Conservation (phyloP, 2,329 filamentous ascomycete genomes). For the Myriosclerotinia scirpicola region DNA sequence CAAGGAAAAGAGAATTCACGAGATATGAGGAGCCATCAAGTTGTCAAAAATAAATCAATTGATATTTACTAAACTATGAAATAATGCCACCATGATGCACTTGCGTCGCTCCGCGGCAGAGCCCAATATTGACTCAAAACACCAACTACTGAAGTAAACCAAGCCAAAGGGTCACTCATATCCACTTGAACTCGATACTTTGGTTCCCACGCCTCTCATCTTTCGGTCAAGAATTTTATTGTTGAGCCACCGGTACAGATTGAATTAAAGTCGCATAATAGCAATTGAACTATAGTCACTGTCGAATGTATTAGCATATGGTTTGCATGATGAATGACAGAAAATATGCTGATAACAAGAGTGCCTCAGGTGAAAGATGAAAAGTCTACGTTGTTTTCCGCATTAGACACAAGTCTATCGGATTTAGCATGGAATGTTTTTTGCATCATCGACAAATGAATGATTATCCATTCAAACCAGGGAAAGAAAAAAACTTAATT, state of each 20-base stretch:
- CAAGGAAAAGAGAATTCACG: too few species aligned
- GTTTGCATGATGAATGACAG: constrained; percentile 10
- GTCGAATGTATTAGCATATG: constrained; percentile 9
- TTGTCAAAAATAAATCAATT: too few species aligned
- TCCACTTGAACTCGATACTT: too few species aligned
- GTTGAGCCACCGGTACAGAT: too few species aligned
- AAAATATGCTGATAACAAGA: constrained; percentile 5
- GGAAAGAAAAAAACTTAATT: constrained; percentile 3
- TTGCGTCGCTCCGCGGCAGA: too few species aligned
- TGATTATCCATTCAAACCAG: constrained; percentile 1
- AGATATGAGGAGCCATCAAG: too few species aligned
- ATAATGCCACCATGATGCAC: too few species aligned
- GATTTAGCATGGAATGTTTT: constrained; percentile 73
- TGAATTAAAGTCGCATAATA: not conserved
- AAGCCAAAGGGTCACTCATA: too few species aligned
- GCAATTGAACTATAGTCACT: not conserved
- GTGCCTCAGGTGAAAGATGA: constrained; percentile 78
- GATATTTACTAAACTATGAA: too few species aligned
- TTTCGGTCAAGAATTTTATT: too few species aligned
- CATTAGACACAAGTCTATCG: constrained; percentile 56
- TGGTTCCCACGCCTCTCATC: not conserved
- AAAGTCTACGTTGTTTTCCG: constrained; percentile 71
- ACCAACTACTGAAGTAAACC: too few species aligned
- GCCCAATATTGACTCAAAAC: too few species aligned
- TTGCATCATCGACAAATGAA: constrained; percentile 59